Evolutionary conservation across 192 early-diverging fungal genomes (phyloP).

Genomic region (Chytriomyces sp.): DNA sequence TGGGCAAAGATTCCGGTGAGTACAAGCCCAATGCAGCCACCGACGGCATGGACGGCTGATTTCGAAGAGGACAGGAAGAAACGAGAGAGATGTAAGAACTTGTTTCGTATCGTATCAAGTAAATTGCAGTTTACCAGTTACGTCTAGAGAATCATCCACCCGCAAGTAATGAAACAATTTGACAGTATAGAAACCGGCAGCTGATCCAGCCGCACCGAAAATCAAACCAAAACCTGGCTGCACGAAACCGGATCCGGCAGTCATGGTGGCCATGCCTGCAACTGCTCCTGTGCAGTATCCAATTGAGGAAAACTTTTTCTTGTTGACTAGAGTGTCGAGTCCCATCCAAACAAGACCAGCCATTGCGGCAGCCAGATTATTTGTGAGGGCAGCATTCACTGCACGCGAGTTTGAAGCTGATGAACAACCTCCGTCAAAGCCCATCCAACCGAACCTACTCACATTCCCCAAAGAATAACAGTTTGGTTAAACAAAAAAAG

Average conservation of each 20-base stretch:
- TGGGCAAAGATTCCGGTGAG: slow-evolving; percentile 86
- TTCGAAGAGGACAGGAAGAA: too few relatives aligned
- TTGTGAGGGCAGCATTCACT: slow-evolving; percentile 82
- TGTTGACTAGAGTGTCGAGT: slow-evolving; percentile 71
- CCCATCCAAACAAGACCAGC: slow-evolving; percentile 86
- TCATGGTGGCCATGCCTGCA: slow-evolving; percentile 90
- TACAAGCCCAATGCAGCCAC: slow-evolving; percentile 77
- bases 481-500: too few relatives aligned
- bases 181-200: slow-evolving; percentile 67
- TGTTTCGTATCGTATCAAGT: too few relatives aligned
- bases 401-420: slow-evolving; percentile 80
- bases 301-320: slow-evolving; percentile 83
- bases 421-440: slow-evolving; percentile 84
- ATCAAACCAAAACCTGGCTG: slow-evolving; percentile 69
- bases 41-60: slow-evolving; percentile 78
- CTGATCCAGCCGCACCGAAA: slow-evolving; percentile 69
- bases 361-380: slow-evolving; percentile 82
- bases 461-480: background rate
- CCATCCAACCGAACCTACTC: slow-evolving; percentile 35
- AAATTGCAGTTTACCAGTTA: slow-evolving; percentile 35
- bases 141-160: slow-evolving; percentile 66
- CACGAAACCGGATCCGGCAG: slow-evolving; percentile 94
- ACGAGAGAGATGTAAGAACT: too few relatives aligned
- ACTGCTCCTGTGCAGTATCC: slow-evolving; percentile 97
- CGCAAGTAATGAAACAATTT: slow-evolving; percentile 67